Evolutionary conservation across 176 grass and related monocot genomes (phyloP).

Genomic region (Alloteropsis semialata): DNA sequence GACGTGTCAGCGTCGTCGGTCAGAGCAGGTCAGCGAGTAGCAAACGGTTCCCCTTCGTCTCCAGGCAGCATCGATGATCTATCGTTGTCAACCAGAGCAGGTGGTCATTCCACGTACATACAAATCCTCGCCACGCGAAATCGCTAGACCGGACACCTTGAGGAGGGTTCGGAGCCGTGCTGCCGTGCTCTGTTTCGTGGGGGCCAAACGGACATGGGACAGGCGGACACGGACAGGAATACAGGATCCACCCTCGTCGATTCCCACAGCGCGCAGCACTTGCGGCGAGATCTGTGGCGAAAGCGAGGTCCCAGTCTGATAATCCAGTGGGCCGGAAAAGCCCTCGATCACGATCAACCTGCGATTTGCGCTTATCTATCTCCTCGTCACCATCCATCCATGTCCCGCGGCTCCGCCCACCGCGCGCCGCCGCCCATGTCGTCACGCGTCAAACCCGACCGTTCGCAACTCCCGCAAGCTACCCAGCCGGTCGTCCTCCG

Average conservation of each 20-base stretch:
- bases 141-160: not conserved
- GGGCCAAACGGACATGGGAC: not conserved
- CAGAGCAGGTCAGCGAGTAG: not conserved
- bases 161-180: too few relatives aligned
- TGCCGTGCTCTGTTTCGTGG: not conserved
- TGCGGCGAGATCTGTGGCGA: not conserved
- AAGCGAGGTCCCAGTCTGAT: not conserved
- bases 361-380: constrained; percentile 30
- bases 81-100: not conserved
- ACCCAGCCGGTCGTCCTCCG: too few relatives aligned
- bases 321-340: not conserved
- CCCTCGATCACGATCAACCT: not conserved
- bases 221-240: too few relatives aligned
- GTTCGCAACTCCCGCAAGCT: not conserved
- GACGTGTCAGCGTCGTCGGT: not conserved
- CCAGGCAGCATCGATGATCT: not conserved
- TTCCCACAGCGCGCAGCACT: not conserved
- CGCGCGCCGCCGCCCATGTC: not conserved
- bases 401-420: not conserved
- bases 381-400: not conserved
- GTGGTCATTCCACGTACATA: not conserved
- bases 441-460: constrained; percentile 12
- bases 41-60: not conserved
- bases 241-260: not conserved
- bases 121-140: not conserved